These are phyloP conservation scores for Monilinia fructicola DNA, from an alignment of 2,329 filamentous ascomycete genomes.

Conservation along the genomic window DNA sequence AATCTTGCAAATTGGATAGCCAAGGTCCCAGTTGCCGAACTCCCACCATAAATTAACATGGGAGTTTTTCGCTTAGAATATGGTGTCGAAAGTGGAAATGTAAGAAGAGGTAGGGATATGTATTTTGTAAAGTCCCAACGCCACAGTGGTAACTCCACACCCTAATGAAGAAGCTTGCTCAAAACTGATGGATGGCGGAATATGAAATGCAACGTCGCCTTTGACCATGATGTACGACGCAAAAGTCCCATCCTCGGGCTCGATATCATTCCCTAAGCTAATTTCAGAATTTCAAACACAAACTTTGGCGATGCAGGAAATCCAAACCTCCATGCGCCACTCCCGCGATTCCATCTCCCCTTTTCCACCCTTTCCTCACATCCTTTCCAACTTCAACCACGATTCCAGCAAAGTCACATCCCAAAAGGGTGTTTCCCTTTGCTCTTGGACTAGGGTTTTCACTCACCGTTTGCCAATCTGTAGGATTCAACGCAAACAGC, in stretches of 20 bases:
- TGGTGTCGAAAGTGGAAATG: background rate
- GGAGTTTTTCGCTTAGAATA: background rate
- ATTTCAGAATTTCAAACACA: background rate
- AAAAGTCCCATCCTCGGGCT: constrained; percentile 34
- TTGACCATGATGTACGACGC: constrained; percentile 37
- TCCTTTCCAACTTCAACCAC: constrained; percentile 25
- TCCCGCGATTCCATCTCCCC: constrained; percentile 31
- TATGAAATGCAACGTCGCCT: constrained; percentile 44
- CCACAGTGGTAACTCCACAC: constrained; percentile 27
- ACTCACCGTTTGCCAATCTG: constrained; percentile 1
- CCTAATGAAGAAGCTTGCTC: constrained; percentile 45
- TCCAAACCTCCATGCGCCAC: constrained; percentile 33
- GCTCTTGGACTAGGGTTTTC: background rate
- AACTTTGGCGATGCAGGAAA: background rate
- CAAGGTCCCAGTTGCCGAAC: constrained; percentile 34
- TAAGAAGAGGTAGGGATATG: background rate
- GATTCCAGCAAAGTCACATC: constrained; percentile 21
- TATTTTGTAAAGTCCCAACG: constrained; percentile 20
- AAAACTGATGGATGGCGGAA: constrained; percentile 46
- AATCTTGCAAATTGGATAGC: constrained; percentile 41
- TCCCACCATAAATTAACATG: constrained; percentile 41
- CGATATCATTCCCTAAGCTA: background rate
- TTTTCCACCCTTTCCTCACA: constrained; percentile 30
- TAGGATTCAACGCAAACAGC: background rate
- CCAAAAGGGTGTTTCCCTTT: background rate